A percentile compares a stretch with the other conserved stretches of the same genome.
Conservation (phyloP, 2,329 filamentous ascomycete species). For the Uncinocarpus reesii region DNA sequence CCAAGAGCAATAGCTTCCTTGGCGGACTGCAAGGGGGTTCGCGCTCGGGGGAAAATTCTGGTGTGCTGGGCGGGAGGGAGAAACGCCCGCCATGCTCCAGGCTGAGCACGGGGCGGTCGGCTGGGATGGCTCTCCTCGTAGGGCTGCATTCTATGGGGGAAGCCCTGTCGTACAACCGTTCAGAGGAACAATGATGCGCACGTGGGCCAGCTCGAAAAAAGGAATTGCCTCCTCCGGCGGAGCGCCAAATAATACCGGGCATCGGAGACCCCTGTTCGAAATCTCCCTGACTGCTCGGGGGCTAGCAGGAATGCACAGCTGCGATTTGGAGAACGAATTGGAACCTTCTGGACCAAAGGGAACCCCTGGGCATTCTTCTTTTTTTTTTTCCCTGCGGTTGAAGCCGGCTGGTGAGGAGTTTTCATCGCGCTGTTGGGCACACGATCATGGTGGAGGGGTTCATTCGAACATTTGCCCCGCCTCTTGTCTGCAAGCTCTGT, state of each 20-base stretch:
- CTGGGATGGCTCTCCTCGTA: background rate
- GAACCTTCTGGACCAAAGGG: constrained; percentile 8
- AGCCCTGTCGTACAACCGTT: background rate
- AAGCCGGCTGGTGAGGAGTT: background rate
- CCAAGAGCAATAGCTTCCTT: constrained; percentile 1
- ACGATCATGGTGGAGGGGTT: constrained; percentile 8
- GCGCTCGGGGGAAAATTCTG: background rate
- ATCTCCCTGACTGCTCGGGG: background rate
- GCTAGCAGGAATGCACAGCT: background rate
- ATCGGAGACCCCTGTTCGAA: background rate
- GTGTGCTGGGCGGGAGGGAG: background rate
- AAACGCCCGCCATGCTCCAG: background rate
- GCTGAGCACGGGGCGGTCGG: background rate
- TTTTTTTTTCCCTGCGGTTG: constrained; percentile 4
- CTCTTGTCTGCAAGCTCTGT: constrained; percentile 2
- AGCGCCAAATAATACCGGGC: background rate
- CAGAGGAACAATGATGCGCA: background rate
- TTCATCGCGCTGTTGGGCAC: background rate
- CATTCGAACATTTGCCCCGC: constrained; percentile 2
- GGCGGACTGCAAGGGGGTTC: background rate
- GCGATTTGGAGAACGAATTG: background rate
- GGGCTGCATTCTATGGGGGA: constrained; percentile 4
- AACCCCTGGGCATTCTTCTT: background rate
- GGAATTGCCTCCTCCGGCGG: background rate
- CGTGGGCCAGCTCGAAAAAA: background rate